A percentile compares a stretch with the other conserved stretches of the same genome.
Evolutionary conservation across 2,329 filamentous ascomycete species (phyloP).

Genomic region (Xylariales sp.): DNA sequence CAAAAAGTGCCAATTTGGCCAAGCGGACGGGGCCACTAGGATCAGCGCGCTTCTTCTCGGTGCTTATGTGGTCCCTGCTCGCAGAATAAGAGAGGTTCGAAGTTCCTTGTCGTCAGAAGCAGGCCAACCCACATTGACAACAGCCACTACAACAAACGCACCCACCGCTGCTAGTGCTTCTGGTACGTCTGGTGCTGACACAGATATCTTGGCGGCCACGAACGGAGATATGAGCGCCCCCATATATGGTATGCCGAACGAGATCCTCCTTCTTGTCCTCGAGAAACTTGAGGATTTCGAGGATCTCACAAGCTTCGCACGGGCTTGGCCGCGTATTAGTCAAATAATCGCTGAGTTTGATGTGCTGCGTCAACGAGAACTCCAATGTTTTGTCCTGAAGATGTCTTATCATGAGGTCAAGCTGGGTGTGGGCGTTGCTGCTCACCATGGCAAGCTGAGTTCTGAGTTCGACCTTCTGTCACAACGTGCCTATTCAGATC

Average conservation of each 20-base stretch:
- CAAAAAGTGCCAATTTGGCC: constrained; percentile 20
- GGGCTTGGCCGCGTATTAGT: constrained; percentile 31
- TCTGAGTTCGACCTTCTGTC: constrained; percentile 48
- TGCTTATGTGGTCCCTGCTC: not conserved
- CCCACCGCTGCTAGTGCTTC: constrained; percentile 1
- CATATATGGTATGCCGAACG: constrained; percentile 33
- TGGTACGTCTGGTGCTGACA: not conserved
- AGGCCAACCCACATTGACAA: no score
- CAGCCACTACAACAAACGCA: not conserved
- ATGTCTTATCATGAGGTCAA: constrained; percentile 30
- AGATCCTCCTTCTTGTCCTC: constrained; percentile 33
- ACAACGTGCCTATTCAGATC: constrained; percentile 30
- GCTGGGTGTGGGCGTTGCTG: constrained; percentile 38
- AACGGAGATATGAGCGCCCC: not conserved
- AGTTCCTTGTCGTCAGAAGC: not conserved
- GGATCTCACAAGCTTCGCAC: constrained; percentile 31
- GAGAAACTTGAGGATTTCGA: constrained; percentile 28
- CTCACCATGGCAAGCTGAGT: constrained; percentile 25
- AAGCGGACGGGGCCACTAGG: not conserved
- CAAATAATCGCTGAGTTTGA: constrained; percentile 29
- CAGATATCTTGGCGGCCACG: not conserved
- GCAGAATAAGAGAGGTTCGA: not conserved
- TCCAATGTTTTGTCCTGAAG: constrained; percentile 44
- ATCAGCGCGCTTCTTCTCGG: not conserved
- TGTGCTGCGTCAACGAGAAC: constrained; percentile 35